Conservation (phyloP, 345 rosid species). For the Acer saccharum region DNA sequence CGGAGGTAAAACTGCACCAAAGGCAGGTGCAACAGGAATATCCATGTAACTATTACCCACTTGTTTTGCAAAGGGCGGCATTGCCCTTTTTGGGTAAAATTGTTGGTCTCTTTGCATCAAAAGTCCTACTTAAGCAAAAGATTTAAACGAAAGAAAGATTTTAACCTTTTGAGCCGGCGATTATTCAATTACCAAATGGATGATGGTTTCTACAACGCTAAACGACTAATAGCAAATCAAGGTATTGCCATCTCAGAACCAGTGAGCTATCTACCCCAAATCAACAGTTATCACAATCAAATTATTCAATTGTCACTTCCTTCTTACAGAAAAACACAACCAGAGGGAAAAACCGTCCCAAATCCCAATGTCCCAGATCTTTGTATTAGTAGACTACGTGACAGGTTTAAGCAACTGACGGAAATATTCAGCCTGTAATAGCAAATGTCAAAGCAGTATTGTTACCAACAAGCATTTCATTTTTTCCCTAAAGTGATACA, state of each 20-base stretch:
- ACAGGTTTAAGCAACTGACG: slow-evolving; percentile 98
- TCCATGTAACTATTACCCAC: slow-evolving; percentile 45
- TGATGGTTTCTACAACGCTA: slow-evolving; percentile 29
- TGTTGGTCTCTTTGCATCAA: slow-evolving; percentile 59
- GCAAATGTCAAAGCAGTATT: slow-evolving; percentile 14
- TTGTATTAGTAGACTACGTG: slow-evolving; percentile 63
- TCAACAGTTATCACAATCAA: slow-evolving; percentile 32
- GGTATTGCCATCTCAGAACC: slow-evolving; percentile 35
- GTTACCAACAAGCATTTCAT: slow-evolving; percentile 5
- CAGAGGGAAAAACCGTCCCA: slow-evolving; percentile 40
- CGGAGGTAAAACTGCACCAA: slow-evolving; percentile 53
- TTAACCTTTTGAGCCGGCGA: slow-evolving; percentile 25
- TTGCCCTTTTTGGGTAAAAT: slow-evolving; percentile 30
- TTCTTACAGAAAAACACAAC: slow-evolving; percentile 41
- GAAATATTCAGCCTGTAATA: slow-evolving; percentile 85
- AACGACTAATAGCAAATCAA: slow-evolving; percentile 36
- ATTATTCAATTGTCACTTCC: slow-evolving; percentile 29
- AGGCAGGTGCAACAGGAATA: slow-evolving; percentile 50
- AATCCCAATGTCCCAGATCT: slow-evolving; percentile 32
- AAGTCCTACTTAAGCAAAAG: slow-evolving; percentile 25
- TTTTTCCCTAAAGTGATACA: background rate
- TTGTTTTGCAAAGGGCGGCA: slow-evolving; percentile 46
- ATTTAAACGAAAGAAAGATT: slow-evolving; percentile 23
- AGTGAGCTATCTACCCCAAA: slow-evolving; percentile 36
- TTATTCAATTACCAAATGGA: slow-evolving; percentile 31